Conservation (phyloP, 306 rosid genomes). For the Carpinus viminea region DNA sequence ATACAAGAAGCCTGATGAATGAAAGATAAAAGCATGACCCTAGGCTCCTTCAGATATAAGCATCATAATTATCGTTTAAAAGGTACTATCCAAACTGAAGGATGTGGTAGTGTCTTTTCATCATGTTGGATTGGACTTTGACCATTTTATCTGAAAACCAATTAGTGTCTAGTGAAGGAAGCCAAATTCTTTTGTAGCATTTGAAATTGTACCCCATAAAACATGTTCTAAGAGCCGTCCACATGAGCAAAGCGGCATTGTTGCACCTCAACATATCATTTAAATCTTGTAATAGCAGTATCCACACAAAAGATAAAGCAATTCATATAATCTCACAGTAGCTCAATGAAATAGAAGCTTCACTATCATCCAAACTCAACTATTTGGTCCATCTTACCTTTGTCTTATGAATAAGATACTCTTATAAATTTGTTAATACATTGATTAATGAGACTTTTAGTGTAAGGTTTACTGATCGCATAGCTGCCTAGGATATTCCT, state of each 20-base stretch:
- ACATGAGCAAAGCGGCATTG: too few species aligned
- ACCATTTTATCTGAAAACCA: too few species aligned
- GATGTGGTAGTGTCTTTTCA: background rate
- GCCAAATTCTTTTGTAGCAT: too few species aligned
- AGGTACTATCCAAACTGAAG: background rate
- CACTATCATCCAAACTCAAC: background rate
- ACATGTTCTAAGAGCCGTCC: too few species aligned
- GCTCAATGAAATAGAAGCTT: too few species aligned
- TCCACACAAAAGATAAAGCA: background rate
- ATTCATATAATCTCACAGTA: conserved; percentile 16
- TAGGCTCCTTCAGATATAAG: background rate
- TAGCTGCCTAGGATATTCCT: background rate
- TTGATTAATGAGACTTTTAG: background rate
- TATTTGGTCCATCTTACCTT: background rate
- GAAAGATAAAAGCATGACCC: background rate
- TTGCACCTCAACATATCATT: too few species aligned
- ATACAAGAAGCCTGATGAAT: background rate
- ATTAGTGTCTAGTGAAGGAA: too few species aligned
- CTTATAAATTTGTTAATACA: background rate
- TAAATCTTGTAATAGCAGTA: background rate
- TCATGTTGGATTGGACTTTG: background rate
- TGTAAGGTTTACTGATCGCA: background rate
- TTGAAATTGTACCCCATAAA: too few species aligned
- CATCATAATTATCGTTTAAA: background rate
- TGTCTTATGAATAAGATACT: background rate